Conservation (phyloP, 2,329 filamentous ascomycete species). For the Colletotrichum shisoi region DNA sequence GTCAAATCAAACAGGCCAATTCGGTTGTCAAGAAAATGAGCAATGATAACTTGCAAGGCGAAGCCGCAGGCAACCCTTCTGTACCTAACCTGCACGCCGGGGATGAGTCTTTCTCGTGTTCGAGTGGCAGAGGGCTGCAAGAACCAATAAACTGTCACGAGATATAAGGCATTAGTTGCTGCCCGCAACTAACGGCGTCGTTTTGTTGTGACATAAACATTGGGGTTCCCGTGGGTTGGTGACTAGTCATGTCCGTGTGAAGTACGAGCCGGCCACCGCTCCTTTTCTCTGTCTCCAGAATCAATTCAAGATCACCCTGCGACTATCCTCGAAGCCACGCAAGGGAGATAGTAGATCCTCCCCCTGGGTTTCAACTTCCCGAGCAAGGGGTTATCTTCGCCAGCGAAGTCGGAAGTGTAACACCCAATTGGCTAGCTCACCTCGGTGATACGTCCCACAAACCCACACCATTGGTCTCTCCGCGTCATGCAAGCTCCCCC, state of each 20-base stretch:
- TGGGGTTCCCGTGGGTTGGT: neutral
- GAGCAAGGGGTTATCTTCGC: neutral
- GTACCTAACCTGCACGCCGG: no score
- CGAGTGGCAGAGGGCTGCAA: neutral
- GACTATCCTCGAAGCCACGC: neutral
- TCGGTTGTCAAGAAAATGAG: no score
- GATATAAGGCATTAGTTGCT: no score
- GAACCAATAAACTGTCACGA: no score
- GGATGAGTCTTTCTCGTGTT: neutral
- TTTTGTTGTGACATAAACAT: no score
- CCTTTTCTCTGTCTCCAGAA: neutral
- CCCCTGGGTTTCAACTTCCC: neutral
- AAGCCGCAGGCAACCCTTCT: neutral
- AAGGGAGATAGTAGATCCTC: no score
- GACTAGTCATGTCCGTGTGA: neutral
- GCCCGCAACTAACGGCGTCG: no score
- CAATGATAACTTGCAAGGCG: no score
- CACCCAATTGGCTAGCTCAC: conserved; percentile 30
- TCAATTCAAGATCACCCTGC: no score
- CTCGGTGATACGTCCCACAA: neutral
- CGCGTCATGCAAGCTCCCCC: neutral
- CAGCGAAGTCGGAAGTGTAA: conserved; percentile 26
- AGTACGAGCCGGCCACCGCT: neutral
- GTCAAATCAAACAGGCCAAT: neutral
- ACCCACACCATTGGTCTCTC: neutral